Base-by-base conservation (phyloP, 2,329 filamentous ascomycete species). In the Camillea tinctor region DNA sequence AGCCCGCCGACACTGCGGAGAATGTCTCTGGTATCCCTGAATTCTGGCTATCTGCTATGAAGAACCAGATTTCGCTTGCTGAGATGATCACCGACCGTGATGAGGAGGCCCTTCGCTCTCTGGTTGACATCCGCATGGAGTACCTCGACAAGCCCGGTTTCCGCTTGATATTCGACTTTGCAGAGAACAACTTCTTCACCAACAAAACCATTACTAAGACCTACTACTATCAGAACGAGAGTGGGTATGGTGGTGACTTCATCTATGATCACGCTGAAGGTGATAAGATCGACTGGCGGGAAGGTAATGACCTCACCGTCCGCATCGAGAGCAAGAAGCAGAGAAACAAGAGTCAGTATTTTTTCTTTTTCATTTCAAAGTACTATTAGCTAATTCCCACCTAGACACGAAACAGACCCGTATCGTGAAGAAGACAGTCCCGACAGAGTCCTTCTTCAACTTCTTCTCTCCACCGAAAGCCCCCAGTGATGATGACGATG, bases 41-140 rank as follows among this genome's bases (percentile, higher is more conserved):
- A 80, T 99, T 99, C 85, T 99, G 95, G 95, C 85, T 99, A 55
- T 97, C 94, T 63, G 94, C 96, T 70, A 98, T 99, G 94, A 99
- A 99, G 86, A 99, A 99, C 84, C 94, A 97, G 77, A 87, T 95
- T 72, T 96, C 93, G 26, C 88, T 99, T 59, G 92, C 94, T 59
- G 96, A 99, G 80, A 97, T 97, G 87, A 97, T 99, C 76, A 99
- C 95, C 72, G 95, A 98, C 72, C 91, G 93, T 67, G 95, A 99
- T 75, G 95, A 99, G 85, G 88, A 87, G 68, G 95, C 93, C 56
- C 88, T 99, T 60, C 96, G 96, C 81, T 84, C 89, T 74, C 84
- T 99, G 60, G 89, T 85, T 68, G 94, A 99, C 75, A 92, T 99
- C 71, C 93, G 94, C 74, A 97, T 99, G 94, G 94, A 99, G 81